A percentile compares a stretch with the other conserved stretches of the same genome.
Evolutionary conservation across 2,329 filamentous ascomycete genomes (phyloP).

Genomic region (Aspergillus neoniger): DNA sequence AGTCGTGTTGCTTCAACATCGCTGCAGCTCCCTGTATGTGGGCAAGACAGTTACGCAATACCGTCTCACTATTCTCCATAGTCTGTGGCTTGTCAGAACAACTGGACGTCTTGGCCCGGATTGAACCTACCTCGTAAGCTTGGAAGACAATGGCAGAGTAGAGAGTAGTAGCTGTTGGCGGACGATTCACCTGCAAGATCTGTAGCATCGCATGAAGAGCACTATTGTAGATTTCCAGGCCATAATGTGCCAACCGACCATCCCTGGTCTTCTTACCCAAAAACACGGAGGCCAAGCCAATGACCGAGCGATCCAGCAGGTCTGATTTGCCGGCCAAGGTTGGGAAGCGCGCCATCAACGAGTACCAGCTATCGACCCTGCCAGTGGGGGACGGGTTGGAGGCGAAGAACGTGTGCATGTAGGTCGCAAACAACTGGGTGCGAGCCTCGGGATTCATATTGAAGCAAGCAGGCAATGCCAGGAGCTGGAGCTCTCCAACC

Average conservation of each 20-base stretch:
- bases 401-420: not conserved
- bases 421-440: conserved; percentile 12
- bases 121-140: not conserved
- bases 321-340: not conserved
- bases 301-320: not conserved
- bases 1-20: not conserved
- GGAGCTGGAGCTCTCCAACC: not conserved
- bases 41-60: not conserved
- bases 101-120: not conserved
- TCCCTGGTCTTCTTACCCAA: not conserved
- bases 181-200: not conserved
- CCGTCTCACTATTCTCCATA: not conserved
- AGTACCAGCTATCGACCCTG: not conserved
- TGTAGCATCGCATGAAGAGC: not conserved
- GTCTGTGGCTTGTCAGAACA: not conserved
- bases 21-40: not conserved
- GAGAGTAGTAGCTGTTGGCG: not conserved
- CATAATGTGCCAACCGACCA: not conserved
- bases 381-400: not conserved
- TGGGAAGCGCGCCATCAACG: not conserved
- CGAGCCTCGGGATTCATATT: not conserved
- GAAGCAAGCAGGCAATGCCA: not conserved
- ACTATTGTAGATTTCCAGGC: not conserved
- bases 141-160: conserved; percentile 2
- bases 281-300: not conserved